phyloP scores from a whole-genome alignment of 768 basidiomycete species.

The Omphalotus guepiniiformis region DNA sequence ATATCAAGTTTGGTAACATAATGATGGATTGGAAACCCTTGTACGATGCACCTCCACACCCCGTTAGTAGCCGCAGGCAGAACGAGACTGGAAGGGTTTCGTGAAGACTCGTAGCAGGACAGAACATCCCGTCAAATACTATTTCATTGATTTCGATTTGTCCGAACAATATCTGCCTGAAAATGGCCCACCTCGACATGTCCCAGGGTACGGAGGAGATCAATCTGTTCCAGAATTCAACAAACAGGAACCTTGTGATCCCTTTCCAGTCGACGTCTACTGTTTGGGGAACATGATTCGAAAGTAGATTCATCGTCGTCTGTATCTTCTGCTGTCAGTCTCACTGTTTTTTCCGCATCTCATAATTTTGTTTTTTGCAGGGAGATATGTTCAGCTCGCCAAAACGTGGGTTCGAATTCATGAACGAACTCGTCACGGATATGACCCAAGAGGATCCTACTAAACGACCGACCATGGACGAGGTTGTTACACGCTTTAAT shows the following conservation, averaged over 20 bases:
- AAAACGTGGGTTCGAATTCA: slow-evolving; percentile 12
- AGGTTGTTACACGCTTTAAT: slow-evolving; percentile 17
- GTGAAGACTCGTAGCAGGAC: slow-evolving; percentile 21
- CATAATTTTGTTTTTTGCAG: background rate
- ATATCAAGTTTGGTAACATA: background rate
- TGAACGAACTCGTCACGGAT: slow-evolving; percentile 11
- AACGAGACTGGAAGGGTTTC: slow-evolving; percentile 1
- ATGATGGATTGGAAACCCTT: background rate
- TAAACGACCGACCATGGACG: slow-evolving; percentile 19
- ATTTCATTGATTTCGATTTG: slow-evolving; percentile 35
- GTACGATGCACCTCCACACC: background rate
- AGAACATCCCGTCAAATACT: slow-evolving; percentile 28
- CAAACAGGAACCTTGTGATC: slow-evolving; percentile 22
- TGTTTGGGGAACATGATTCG: slow-evolving; percentile 35
- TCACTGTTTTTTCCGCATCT: background rate
- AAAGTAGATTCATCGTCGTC: background rate
- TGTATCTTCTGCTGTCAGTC: background rate
- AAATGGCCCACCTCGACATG: slow-evolving; percentile 18
- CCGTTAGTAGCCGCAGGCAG: background rate
- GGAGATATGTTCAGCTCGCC: background rate
- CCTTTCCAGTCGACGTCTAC: slow-evolving; percentile 42
- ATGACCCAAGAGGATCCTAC: slow-evolving; percentile 18
- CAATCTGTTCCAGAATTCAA: slow-evolving; percentile 35
- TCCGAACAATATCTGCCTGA: slow-evolving; percentile 23
- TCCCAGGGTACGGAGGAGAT: slow-evolving; percentile 36